phyloP scores from a whole-genome alignment of 2,329 filamentous ascomycete genomes.

The Alternaria sp. region DNA sequence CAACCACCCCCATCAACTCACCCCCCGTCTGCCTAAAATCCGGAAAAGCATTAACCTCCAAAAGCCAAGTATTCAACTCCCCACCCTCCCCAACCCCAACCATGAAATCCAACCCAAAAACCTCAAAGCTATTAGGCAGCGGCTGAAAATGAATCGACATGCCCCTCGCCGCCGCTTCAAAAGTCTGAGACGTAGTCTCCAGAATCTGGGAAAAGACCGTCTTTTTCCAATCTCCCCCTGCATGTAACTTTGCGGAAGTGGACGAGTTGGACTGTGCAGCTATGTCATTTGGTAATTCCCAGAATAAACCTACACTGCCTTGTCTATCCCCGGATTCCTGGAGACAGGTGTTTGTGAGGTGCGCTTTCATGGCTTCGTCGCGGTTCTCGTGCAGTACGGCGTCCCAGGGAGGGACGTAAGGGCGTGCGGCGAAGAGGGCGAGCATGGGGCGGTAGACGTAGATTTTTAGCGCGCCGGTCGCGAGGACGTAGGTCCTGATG shows the following conservation, averaged over 20 bases:
- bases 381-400: conserved; percentile 27
- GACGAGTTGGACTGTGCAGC: conserved; percentile 28
- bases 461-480: conserved; percentile 77
- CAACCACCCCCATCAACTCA: conserved; percentile 74
- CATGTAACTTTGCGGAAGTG: background rate
- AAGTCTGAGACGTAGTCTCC: conserved; percentile 75
- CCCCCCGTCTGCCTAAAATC: conserved; percentile 92
- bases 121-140: conserved; percentile 85
- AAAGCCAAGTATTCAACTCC: conserved; percentile 69
- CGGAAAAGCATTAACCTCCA: conserved; percentile 96
- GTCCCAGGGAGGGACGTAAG: conserved; percentile 72
- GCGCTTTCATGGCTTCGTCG: conserved; percentile 67
- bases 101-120: conserved; percentile 91
- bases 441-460: conserved; percentile 93
- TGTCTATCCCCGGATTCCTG: conserved; percentile 68
- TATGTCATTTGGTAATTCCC: conserved; percentile 64
- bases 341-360: conserved; percentile 95
- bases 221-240: conserved; percentile 58
- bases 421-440: conserved; percentile 82
- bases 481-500: conserved; percentile 89
- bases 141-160: conserved; percentile 95
- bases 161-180: conserved; percentile 82
- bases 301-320: conserved; percentile 77
- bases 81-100: conserved; percentile 62
- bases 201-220: conserved; percentile 78